phyloP scores from a whole-genome alignment of 1,139 yeast genomes.

The Debaryomycetaceae sp. region DNA sequence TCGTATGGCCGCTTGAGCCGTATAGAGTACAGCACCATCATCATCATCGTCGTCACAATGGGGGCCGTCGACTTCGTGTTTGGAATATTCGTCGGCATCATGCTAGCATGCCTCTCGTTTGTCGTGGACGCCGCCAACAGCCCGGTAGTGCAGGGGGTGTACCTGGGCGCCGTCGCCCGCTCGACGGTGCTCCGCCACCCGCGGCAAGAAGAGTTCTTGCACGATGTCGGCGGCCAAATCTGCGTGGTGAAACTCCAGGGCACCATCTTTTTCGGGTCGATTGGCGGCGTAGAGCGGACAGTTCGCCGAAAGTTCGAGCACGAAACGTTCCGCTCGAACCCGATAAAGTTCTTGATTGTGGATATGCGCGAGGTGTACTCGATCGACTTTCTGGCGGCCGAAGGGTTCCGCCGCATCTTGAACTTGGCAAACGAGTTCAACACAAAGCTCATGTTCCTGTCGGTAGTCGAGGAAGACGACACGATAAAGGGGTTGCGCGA shows the following conservation, averaged over 20 bases:
- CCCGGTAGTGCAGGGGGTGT: conserved; percentile 72
- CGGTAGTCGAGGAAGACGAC: conserved; percentile 54
- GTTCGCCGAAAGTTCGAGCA: conserved; percentile 60
- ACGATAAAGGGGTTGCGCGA: conserved; percentile 57
- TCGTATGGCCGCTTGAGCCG: conserved; percentile 65
- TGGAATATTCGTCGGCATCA: conserved; percentile 84
- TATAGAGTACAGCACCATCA: conserved; percentile 76
- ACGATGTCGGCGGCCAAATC: conserved; percentile 83
- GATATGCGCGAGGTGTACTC: conserved; percentile 79
- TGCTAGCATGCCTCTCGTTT: conserved; percentile 85
- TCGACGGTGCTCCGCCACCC: conserved; percentile 92
- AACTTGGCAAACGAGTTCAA: conserved; percentile 61
- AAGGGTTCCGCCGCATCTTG: conserved; percentile 82
- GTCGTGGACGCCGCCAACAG: conserved; percentile 83
- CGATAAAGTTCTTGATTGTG: conserved; percentile 67
- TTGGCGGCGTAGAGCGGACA: conserved; percentile 76
- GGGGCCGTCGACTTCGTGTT: conserved; percentile 91
- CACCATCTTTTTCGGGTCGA: conserved; percentile 85
- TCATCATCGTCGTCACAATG: conserved; percentile 83
- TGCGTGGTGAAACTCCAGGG: conserved; percentile 83
- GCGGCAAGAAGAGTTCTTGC: conserved; percentile 74
- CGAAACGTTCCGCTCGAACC: conserved; percentile 38
- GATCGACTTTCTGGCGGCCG: conserved; percentile 93
- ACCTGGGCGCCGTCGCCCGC: conserved; percentile 80
- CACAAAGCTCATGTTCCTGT: conserved; percentile 67